These are phyloP conservation scores for Podospora conica DNA, from an alignment of 495 filamentous ascomycete species.

Conservation along the genomic window DNA sequence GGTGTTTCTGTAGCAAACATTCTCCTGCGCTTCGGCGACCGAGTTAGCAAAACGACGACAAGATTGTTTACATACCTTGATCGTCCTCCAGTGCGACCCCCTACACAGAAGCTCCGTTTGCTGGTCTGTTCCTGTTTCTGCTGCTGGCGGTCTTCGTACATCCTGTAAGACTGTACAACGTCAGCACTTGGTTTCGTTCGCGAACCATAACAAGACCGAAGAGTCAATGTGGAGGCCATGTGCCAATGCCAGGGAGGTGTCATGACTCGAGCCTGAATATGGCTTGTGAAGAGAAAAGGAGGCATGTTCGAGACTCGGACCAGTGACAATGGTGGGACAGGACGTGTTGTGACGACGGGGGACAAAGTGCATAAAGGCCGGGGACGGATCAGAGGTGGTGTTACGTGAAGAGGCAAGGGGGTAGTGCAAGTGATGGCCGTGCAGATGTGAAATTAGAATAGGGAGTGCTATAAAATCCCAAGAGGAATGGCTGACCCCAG, in stretches of 20 bases:
- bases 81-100: too few species aligned
- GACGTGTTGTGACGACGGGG: not conserved
- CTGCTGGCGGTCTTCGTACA: not conserved
- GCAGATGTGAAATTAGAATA: not conserved
- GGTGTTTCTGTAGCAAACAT: too few species aligned
- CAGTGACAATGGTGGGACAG: not conserved
- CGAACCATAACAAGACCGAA: not conserved
- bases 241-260: not conserved
- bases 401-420: not conserved
- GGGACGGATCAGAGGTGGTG: slow-evolving; percentile 8
- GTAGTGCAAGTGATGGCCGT: not conserved
- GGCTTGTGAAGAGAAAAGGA: not conserved
- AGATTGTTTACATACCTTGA: not conserved
- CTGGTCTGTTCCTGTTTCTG: not conserved
- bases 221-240: not conserved
- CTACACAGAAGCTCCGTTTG: not conserved
- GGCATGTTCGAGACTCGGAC: not conserved
- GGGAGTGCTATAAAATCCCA: slow-evolving; percentile 15
- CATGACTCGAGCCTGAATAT: not conserved
- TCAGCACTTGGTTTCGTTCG: not conserved
- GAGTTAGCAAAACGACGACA: not conserved
- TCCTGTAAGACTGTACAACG: not conserved
- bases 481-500: slow-evolving; percentile 10
- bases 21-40: not conserved
- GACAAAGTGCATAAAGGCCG: not conserved